Percentiles rank a stretch among this genome's conserved stretches.
phyloP scores from a whole-genome alignment of 345 rosid genomes.

The Excoecaria agallocha region DNA sequence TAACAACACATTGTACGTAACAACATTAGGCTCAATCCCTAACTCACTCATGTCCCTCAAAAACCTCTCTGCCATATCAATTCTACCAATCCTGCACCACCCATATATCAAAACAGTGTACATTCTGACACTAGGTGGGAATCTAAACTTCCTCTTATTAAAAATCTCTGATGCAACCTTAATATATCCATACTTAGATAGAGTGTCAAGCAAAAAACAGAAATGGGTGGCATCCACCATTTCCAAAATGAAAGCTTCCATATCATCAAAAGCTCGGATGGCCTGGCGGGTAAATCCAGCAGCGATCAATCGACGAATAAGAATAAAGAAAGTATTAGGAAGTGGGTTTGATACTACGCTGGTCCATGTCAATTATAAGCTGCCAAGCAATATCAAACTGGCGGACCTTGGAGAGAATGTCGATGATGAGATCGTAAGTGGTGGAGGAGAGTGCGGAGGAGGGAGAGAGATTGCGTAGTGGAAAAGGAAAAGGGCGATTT shows the following conservation, averaged over 20 bases:
- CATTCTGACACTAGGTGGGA: too few relatives aligned
- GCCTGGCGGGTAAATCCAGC: constrained; percentile 93
- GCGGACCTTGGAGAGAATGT: constrained; percentile 63
- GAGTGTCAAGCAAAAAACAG: constrained; percentile 65
- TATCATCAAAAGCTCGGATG: constrained; percentile 70
- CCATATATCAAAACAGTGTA: too few relatives aligned
- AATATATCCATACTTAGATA: constrained; percentile 87
- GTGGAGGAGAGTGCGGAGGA: constrained; percentile 34
- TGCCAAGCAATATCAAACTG: constrained; percentile 82
- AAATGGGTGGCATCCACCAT: constrained; percentile 30
- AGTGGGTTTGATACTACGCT: constrained; percentile 31
- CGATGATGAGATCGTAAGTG: constrained; percentile 59
- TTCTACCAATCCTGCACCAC: too few relatives aligned
- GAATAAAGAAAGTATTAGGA: constrained; percentile 57
- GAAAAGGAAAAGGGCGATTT: constrained; percentile 61
- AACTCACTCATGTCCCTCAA: too few relatives aligned
- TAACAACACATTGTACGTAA: too few relatives aligned
- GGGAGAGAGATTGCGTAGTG: constrained; percentile 52
- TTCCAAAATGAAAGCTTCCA: constrained; percentile 40
- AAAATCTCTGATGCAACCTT: too few relatives aligned
- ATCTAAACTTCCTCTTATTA: too few relatives aligned
- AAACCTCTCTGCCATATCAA: too few relatives aligned
- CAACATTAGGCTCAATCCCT: too few relatives aligned
- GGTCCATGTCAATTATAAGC: constrained; percentile 69
- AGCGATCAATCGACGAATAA: constrained; percentile 64